phyloP scores from a whole-genome alignment of 345 rosid genomes.

The Eutrema yunnanense region DNA sequence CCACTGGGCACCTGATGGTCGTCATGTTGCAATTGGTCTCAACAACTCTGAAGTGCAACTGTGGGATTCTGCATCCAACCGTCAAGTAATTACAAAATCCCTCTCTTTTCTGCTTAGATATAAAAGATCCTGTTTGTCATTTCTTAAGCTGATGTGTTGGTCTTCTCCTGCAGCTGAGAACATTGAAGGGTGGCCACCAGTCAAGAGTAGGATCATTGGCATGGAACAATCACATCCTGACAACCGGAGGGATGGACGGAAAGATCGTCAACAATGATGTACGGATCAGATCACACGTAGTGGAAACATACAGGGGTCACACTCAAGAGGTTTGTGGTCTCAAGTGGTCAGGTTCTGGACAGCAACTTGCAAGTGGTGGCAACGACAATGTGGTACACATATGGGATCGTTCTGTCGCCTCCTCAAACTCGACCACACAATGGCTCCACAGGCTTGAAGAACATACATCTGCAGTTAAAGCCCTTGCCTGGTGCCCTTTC shows the following conservation, averaged over 20 bases:
- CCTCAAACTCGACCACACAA: slow-evolving; percentile 36
- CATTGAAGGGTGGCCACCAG: slow-evolving; percentile 37
- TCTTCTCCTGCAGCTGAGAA: slow-evolving; percentile 25
- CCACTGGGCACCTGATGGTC: slow-evolving; percentile 35
- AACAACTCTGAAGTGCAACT: slow-evolving; percentile 29
- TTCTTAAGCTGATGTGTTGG: not conserved
- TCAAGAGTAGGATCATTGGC: slow-evolving; percentile 40
- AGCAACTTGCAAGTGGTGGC: slow-evolving; percentile 47
- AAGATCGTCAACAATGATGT: slow-evolving; percentile 41
- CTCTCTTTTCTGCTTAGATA: not conserved
- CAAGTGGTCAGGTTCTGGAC: slow-evolving; percentile 53
- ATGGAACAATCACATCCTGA: slow-evolving; percentile 37
- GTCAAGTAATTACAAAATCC: slow-evolving; percentile 24
- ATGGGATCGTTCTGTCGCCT: slow-evolving; percentile 45
- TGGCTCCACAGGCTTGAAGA: slow-evolving; percentile 36
- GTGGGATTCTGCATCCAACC: slow-evolving; percentile 31
- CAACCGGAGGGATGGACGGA: slow-evolving; percentile 49
- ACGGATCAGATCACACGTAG: slow-evolving; percentile 31
- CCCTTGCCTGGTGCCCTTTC: slow-evolving; percentile 55
- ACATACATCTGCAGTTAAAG: slow-evolving; percentile 47
- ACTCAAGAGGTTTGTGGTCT: slow-evolving; percentile 45
- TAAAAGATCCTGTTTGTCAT: not conserved
- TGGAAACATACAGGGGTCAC: slow-evolving; percentile 44
- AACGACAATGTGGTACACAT: slow-evolving; percentile 35
- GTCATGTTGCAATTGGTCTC: slow-evolving; percentile 27